Base-by-base conservation (phyloP, 192 early-diverging fungal species). In the Coemansia sp. region DNA sequence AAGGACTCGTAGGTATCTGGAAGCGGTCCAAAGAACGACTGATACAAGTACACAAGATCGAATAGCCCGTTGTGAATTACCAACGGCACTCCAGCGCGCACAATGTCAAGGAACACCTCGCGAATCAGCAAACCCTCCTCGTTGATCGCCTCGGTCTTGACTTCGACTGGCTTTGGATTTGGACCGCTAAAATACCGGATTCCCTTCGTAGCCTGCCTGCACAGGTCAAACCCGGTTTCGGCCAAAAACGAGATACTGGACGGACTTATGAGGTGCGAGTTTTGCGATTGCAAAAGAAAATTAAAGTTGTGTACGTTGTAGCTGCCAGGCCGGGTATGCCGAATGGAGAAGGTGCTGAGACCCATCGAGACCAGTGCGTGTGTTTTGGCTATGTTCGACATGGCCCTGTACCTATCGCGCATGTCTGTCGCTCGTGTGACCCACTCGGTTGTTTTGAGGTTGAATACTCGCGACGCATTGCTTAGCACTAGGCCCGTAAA, bases 1-100 rank as follows among this genome's bases (percentile, higher is more conserved):
- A 98, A 96, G 0, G 85, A 84, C 43, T 80, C 75, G 52, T 97
- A 75, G 6, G 86, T 75, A 34, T 74, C 72, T 0, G 98, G 98
- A 31, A 98, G 80, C 36, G 86, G 79, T 0, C 92, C 91, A 70
- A 94, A 93, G 69, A 99, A 94, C 13, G 90, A 84, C 77, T 96
- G 90, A 77, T 98, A 98, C 11, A 99, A 62, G 75, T 95, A 98
- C 68, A 97, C 89, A 12, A 98, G 73, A 75, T 99, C 98, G 34
- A 97, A 81, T 22, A 98, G 83, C 0, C 97, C 98, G 76, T 98
- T 98, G 87, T 99, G 98, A 0, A 96, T 81, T 10, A 96, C 87
- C 16, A 99, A 73, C 2, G 95, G 93, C 15, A 90, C 76, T 3
- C 79, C 73, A 36, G 64, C 62, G 0, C 73, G 73, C 39, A 88